Evolutionary conservation across 495 filamentous ascomycete species (phyloP).

Genomic region (Chaetomium fimeti): DNA sequence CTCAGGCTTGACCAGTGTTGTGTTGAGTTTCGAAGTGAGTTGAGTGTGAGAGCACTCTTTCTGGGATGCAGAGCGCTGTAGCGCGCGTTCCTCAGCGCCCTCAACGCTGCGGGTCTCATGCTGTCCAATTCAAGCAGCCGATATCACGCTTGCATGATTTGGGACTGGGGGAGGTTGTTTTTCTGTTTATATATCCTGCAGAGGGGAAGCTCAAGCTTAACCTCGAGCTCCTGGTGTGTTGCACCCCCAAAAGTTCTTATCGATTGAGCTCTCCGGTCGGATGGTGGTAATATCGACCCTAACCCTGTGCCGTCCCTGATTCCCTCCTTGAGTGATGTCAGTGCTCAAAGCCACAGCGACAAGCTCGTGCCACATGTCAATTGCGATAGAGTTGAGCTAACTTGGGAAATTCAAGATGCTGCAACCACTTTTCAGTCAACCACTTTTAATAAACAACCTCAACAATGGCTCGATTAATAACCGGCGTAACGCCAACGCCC

Average conservation of each 20-base stretch:
- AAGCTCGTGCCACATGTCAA: conserved; percentile 26
- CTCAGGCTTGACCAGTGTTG: neutral
- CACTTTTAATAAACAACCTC: neutral
- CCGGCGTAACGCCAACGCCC: conserved; percentile 23
- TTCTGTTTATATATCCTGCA: neutral
- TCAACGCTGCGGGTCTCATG: conserved; percentile 29
- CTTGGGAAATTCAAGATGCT: neutral
- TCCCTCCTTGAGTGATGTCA: conserved; percentile 18
- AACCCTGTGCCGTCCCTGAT: neutral
- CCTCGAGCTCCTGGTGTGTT: conserved; percentile 9
- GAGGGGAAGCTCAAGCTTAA: neutral
- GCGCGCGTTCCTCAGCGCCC: conserved; percentile 24
- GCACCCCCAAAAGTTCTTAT: conserved; percentile 11
- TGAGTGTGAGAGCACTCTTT: conserved; percentile 3
- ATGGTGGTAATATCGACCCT: neutral
- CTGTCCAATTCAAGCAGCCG: conserved; percentile 12
- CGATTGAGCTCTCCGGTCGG: neutral
- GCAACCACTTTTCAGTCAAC: neutral
- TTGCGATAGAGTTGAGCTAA: conserved; percentile 15
- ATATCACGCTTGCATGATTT: conserved; percentile 11
- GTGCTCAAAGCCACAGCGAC: neutral
- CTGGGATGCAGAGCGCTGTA: conserved; percentile 19
- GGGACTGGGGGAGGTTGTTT: neutral
- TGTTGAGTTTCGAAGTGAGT: conserved; percentile 10
- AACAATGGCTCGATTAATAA: conserved; percentile 35